Conservation (phyloP, 208 protist genomes). For the Acanthamoeba castellanii region DNA sequence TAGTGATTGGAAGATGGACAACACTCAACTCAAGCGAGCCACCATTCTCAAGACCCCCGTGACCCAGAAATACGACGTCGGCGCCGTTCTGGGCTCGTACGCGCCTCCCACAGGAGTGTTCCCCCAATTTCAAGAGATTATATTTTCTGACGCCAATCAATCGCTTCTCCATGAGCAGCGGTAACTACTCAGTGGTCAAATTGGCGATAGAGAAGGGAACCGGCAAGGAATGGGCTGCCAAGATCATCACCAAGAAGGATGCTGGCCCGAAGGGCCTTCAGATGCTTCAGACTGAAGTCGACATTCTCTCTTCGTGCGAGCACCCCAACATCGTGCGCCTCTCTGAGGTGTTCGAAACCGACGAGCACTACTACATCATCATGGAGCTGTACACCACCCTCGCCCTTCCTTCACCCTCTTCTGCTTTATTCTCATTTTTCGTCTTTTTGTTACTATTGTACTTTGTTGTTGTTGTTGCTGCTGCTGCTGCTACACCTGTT, state of each 20-base stretch:
- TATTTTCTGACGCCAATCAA: background rate
- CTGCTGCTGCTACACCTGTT: too few relatives aligned
- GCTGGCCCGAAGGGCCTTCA: conserved; percentile 36
- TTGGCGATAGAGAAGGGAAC: conserved; percentile 23
- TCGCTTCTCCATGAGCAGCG: conserved; percentile 40
- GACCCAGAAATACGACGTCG: conserved; percentile 8
- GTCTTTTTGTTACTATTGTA: background rate
- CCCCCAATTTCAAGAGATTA: background rate
- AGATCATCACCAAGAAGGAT: conserved; percentile 75
- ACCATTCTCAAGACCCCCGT: conserved; percentile 34
- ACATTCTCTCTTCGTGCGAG: conserved; percentile 26
- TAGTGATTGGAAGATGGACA: conserved; percentile 33
- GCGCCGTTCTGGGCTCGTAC: conserved; percentile 36
- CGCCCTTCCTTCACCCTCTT: background rate
- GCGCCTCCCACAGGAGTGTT: background rate
- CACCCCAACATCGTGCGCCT: conserved; percentile 74
- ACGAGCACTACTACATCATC: conserved; percentile 60
- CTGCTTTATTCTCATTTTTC: background rate
- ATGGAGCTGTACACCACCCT: conserved; percentile 57
- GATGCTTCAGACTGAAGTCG: conserved; percentile 66
- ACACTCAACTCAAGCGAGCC: background rate
- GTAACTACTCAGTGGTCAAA: conserved; percentile 81
- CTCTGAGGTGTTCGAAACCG: conserved; percentile 63
- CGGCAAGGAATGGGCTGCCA: conserved; percentile 57
- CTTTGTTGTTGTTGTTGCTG: background rate